phyloP scores from a whole-genome alignment of 2,329 filamentous ascomycete genomes.

The Pseudogymnoascus sp. region DNA sequence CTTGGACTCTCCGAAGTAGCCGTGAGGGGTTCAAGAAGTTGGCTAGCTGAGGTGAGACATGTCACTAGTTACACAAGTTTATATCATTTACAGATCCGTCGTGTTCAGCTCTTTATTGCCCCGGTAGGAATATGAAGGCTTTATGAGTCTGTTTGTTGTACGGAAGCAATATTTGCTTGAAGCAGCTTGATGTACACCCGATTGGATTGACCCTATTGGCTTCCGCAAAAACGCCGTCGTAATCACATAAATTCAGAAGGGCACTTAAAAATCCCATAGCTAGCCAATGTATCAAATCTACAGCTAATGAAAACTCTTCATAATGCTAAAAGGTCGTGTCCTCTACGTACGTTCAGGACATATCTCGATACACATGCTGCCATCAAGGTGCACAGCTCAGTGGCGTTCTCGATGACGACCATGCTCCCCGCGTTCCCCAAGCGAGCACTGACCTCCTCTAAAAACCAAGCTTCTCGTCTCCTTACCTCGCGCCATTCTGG shows the following conservation, averaged over 20 bases:
- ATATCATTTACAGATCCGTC: background rate
- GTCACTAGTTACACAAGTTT: background rate
- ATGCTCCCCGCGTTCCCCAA: background rate
- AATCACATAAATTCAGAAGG: background rate
- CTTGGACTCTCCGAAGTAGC: background rate
- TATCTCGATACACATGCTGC: background rate
- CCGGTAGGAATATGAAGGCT: background rate
- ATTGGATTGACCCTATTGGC: background rate
- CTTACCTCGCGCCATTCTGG: background rate
- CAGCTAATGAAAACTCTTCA: background rate
- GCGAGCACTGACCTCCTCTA: background rate
- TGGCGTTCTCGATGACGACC: conserved; percentile 1
- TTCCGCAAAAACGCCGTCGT: background rate
- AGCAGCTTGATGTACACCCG: background rate
- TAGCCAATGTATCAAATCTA: background rate
- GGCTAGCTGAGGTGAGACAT: conserved; percentile 2
- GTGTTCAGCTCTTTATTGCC: background rate
- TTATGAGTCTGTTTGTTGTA: background rate
- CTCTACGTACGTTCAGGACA: background rate
- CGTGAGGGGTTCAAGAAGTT: background rate
- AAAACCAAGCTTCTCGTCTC: background rate
- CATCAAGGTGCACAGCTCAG: background rate
- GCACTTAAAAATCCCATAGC: background rate
- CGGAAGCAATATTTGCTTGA: background rate
- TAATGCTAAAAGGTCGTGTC: background rate